Percentiles rank a stretch among this genome's conserved stretches.
Conservation (phyloP, 164 flowering plant species). For the Malania oleifera region DNA sequence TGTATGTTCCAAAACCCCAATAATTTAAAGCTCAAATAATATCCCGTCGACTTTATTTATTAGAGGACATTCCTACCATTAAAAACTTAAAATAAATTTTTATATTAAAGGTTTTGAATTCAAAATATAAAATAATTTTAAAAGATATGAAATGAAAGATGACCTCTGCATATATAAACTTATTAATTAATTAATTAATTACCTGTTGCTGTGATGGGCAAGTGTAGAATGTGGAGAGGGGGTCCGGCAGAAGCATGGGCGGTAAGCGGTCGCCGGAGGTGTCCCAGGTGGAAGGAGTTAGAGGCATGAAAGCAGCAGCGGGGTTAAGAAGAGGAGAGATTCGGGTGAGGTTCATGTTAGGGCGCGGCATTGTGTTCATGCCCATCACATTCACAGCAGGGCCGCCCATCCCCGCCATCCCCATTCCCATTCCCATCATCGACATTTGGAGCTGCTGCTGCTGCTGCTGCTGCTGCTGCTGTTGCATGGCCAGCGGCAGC, state of each 20-base stretch:
- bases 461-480: constrained; percentile 59
- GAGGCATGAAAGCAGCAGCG: constrained; percentile 34
- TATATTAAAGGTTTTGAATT: too few relatives aligned
- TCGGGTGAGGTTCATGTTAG: constrained; percentile 33
- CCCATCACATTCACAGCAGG: constrained; percentile 34
- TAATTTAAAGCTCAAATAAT: too few relatives aligned
- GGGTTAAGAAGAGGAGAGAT: constrained; percentile 46
- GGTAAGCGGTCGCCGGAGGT: constrained; percentile 22
- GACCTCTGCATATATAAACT: too few relatives aligned
- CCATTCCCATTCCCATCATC: constrained; percentile 63
- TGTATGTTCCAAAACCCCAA: too few relatives aligned
- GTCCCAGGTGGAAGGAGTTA: constrained; percentile 47
- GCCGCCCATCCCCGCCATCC: constrained; percentile 53
- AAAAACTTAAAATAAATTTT: too few relatives aligned
- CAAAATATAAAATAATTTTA: too few relatives aligned
- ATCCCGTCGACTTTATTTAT: too few relatives aligned
- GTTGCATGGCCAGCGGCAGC: constrained; percentile 67
- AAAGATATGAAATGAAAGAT: too few relatives aligned
- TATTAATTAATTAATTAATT: too few relatives aligned
- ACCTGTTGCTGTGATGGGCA: constrained; percentile 66
- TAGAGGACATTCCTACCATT: too few relatives aligned
- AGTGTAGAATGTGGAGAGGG: constrained; percentile 51
- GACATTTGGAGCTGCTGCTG: constrained; percentile 58
- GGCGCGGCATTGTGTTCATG: constrained; percentile 39
- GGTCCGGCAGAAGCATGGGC: constrained; percentile 37